Evolutionary conservation across 306 rosid genomes (phyloP), one percentile per base, ranked within the genome.

Genomic region (Calophaca sinica): DNA sequence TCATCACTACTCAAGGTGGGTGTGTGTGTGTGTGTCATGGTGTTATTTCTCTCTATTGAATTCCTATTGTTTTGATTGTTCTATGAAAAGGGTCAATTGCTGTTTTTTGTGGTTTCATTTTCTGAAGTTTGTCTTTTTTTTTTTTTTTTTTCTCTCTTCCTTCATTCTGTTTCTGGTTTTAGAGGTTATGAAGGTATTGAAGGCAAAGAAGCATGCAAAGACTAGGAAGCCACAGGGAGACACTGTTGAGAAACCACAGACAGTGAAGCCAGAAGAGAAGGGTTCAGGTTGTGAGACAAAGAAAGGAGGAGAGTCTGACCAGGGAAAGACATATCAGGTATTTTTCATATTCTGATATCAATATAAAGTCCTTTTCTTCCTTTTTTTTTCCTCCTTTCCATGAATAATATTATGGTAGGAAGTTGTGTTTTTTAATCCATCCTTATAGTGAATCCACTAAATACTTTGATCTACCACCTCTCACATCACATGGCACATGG

Each of bases 171-270:
- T 78, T 12, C 38, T 85, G 80, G 61, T 44, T 80, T 50, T 61
- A 96, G 99, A 96, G 89, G 99, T 96, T 42, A 74, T 85, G 89
- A 89, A 88, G 89, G 99, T 96, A 7, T 79, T 92, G 84, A 82
- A 87, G 67, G 98, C 98, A 26, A 96, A 92, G 87, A 96, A 90
- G 79, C 64, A 82, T 35, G 93, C 93, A 52, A 94, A 91, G 83
- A 79, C 87, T 3, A 92, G 85, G 89, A 88, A 89, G 78, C 83
- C 78, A 77, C 87, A 76, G 52, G 62, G 28, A 69, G 93, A 86
- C 31, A 36, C 81, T 5, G 70, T 66, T 15, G 90, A 74, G 74
- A 81, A 74, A 78, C 28, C 42, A 11, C 35, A 66, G 6, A 13
- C 73, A 7, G 70, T 48, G 41, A 65, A 26, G 54, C 14, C 57